Conservation (phyloP, 345 rosid species). For the Ceriops zippeliana region DNA sequence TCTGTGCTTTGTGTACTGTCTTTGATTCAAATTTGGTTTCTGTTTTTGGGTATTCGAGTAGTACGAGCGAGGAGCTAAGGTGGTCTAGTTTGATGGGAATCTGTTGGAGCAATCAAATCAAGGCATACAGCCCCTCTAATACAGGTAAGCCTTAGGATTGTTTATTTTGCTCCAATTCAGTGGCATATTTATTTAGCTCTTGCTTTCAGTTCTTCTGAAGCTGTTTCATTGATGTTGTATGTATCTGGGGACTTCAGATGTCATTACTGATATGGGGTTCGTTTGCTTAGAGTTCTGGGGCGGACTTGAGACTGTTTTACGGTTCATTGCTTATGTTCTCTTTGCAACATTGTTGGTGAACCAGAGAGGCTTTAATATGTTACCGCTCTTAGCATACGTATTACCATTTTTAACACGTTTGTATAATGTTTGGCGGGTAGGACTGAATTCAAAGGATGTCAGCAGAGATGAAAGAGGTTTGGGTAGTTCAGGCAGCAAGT, state of each 20-base stretch:
- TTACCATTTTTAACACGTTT: background rate
- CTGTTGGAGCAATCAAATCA: slow-evolving; percentile 83
- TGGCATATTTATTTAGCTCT: too few relatives aligned
- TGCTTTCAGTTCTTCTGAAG: too few relatives aligned
- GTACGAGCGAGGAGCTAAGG: background rate
- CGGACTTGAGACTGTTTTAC: too few relatives aligned
- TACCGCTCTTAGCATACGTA: too few relatives aligned
- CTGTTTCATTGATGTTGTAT: background rate
- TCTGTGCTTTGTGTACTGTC: slow-evolving; percentile 17
- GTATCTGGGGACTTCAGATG: background rate
- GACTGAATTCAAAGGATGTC: slow-evolving; percentile 52
- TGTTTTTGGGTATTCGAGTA: background rate
- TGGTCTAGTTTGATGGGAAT: slow-evolving; percentile 57
- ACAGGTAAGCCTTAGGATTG: slow-evolving; percentile 43
- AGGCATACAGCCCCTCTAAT: slow-evolving; percentile 63
- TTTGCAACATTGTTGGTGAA: background rate
- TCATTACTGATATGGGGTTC: too few relatives aligned
- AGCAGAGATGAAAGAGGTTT: slow-evolving; percentile 49
- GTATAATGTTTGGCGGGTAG: slow-evolving; percentile 25
- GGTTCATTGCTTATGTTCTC: background rate
- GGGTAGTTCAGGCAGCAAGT: slow-evolving; percentile 21
- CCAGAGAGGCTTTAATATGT: too few relatives aligned
- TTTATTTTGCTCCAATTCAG: background rate
- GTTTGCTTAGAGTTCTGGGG: too few relatives aligned
- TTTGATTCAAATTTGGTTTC: background rate